Conservation (phyloP, 169 alveolate species). For the Theileria sp. region DNA sequence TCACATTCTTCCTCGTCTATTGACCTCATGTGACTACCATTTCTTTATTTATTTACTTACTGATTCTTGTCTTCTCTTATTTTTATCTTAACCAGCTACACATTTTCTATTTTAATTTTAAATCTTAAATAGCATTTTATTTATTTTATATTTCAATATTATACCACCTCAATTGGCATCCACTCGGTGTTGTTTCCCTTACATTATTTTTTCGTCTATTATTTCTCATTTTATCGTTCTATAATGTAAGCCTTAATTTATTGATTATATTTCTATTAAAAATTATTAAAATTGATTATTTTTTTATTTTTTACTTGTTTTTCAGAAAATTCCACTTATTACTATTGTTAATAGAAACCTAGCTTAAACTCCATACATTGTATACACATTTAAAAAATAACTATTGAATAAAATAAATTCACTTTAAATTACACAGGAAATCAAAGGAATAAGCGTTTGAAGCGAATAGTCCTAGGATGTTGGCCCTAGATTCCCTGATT, state of each 20-base stretch:
- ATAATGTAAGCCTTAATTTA: no score
- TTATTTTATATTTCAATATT: no score
- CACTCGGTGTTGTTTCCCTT: background rate
- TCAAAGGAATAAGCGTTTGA: conserved; percentile 57
- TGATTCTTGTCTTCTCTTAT: background rate
- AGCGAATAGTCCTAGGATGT: conserved; percentile 42
- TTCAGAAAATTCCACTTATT: background rate
- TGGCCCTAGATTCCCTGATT: conserved; percentile 56
- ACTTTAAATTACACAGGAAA: conserved; percentile 15
- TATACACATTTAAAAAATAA: background rate
- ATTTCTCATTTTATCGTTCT: background rate
- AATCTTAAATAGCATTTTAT: background rate
- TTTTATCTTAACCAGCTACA: background rate
- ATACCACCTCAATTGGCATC: background rate
- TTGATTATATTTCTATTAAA: no score
- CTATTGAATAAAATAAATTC: background rate
- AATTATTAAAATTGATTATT: background rate
- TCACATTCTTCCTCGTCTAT: conserved; percentile 4
- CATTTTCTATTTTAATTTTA: background rate
- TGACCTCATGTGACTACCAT: background rate
- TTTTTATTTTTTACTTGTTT: background rate
- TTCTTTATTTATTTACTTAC: background rate
- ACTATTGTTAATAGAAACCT: background rate
- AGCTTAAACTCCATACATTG: background rate
- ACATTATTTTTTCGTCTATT: background rate